Base-by-base conservation (phyloP, 441 rosid species). In the Syzygium syzygioides region DNA sequence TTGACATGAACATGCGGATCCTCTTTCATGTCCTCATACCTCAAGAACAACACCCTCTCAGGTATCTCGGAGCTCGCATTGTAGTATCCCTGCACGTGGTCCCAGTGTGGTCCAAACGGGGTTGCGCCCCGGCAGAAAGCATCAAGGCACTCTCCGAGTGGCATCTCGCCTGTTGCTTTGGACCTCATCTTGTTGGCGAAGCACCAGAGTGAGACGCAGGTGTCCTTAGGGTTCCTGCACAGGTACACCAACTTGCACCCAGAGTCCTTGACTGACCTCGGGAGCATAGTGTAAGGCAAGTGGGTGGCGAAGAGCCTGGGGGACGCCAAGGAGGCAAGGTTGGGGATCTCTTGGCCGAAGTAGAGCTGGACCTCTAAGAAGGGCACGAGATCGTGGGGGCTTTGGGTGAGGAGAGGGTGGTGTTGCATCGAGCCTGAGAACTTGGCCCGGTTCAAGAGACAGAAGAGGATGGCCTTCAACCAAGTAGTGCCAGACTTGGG, bases 401-500 rank as follows among this genome's bases (percentile, higher is more conserved):
- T 52, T 64, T n/a, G 37, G 20, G 71, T 30, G 71, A 30, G 71
- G 71, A 64, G 71, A 62, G 71, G 32, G 32, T 2, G 71, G 2
- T 62, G 71, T n/a, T 62, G 71, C 37, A 62, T 62, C 10, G 71
- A 64, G 34, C 71, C 37, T 15, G 71, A 64, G 37, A 30, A 28
- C 68, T 60, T 32, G 30, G 68, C 18, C 18, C 32, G 68, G 32
- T 60, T 60, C 68, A 60, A 60, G 68, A 60, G 32, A 60, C 68
- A 60, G 68, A 60, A 60, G 68, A 28, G 32, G 32, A 60, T 28
- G 25, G 89, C 86, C 23, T 86, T 91, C 30, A 89, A 17, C 91
- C 93, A 90, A n/a, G 91, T 91, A 12, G 89, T 87, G 25, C 89
- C 90, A 30, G 87, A 88, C 88, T 88, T 90, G 8, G 89, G 91